Conservation (phyloP, 352 stramenopile species). For the Thalassiosira exigua region DNA sequence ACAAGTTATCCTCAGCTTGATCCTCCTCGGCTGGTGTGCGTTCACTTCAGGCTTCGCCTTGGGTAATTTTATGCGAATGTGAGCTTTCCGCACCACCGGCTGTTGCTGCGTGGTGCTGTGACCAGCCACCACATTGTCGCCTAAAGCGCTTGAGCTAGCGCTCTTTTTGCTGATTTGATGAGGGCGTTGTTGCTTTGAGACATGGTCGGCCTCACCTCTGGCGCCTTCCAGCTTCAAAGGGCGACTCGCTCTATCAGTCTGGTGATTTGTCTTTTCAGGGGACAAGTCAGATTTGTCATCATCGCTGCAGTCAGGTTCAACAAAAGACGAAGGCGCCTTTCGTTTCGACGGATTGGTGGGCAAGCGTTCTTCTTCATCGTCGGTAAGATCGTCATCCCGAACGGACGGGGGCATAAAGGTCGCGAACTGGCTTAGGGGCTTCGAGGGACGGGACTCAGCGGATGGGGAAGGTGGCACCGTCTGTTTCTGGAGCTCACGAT, state of each 20-base stretch:
- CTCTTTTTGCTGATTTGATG: background rate
- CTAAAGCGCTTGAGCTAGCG: background rate
- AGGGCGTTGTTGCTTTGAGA: too few species aligned
- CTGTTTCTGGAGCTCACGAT: background rate
- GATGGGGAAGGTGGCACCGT: too few species aligned
- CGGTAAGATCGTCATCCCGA: background rate
- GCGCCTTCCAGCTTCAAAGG: too few species aligned
- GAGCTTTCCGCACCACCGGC: conserved; percentile 21
- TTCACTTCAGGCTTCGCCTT: conserved; percentile 5
- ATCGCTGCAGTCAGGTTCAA: background rate
- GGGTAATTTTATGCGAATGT: conserved; percentile 44
- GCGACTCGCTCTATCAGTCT: too few species aligned
- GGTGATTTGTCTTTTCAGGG: background rate
- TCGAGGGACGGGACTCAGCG: background rate
- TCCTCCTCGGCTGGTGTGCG: background rate
- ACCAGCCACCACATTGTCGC: too few species aligned
- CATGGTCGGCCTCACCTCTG: too few species aligned
- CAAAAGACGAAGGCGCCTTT: too few species aligned
- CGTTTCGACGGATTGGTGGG: too few species aligned
- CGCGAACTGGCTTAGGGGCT: background rate
- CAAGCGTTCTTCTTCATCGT: background rate
- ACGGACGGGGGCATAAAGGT: background rate
- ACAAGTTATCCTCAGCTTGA: conserved; percentile 21
- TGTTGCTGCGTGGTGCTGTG: too few species aligned
- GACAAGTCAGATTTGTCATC: background rate